Percentiles rank a stretch among this genome's conserved stretches.
Conservation (phyloP, 441 rosid species). For the Euphorbia schlechtendalii region DNA sequence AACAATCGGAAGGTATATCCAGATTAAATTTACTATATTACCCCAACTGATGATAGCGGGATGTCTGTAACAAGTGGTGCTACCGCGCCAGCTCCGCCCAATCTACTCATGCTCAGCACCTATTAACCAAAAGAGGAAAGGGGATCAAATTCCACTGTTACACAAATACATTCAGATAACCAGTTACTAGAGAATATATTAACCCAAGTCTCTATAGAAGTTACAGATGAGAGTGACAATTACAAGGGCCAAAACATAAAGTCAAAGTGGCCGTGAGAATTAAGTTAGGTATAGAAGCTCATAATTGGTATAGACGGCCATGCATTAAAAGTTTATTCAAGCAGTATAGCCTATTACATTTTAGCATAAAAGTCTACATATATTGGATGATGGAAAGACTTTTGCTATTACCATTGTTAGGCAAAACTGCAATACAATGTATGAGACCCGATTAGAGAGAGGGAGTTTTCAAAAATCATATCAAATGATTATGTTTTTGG, state of each 20-base stretch:
- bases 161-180: too few relatives aligned
- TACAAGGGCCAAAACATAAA: not conserved
- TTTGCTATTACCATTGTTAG: slow-evolving; percentile 4
- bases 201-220: too few relatives aligned
- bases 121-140: slow-evolving; percentile 23
- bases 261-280: not conserved
- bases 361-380: slow-evolving; percentile 8
- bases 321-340: slow-evolving; percentile 6
- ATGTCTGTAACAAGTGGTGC: slow-evolving; percentile 95
- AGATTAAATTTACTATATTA: slow-evolving; percentile 26
- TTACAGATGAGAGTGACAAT: too few relatives aligned
- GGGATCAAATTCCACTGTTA: too few relatives aligned
- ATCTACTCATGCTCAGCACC: slow-evolving; percentile 98
- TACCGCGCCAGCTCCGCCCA: slow-evolving; percentile 97
- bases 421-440: slow-evolving; percentile 6
- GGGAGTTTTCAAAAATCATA: not conserved
- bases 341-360: not conserved
- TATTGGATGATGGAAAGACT: slow-evolving; percentile 12
- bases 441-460: not conserved
- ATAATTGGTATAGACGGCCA: slow-evolving; percentile 9
- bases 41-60: slow-evolving; percentile 90
- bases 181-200: too few relatives aligned
- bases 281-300: not conserved
- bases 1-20: not conserved
- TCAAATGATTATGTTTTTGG: not conserved